Base-by-base conservation (phyloP, 148 eudicot species). In the Diospyros lotus region DNA sequence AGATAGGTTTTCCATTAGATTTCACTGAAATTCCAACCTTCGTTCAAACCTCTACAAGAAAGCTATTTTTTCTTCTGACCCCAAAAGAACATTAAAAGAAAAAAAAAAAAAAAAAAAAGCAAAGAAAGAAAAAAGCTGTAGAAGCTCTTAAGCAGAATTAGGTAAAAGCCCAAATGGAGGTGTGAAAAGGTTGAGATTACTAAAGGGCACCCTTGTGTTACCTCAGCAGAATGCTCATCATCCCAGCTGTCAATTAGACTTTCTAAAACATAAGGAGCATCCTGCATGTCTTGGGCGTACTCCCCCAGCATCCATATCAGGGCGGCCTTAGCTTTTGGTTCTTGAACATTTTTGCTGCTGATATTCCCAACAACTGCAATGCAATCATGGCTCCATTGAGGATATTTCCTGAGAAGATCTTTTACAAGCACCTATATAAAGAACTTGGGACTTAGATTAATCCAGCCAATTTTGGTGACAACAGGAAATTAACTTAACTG, bases 281-380 rank as follows among this genome's bases (percentile, higher is more conserved):
- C 99, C 58, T 88, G 93, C 99, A 96, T 91, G 73, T 93, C 99
- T 77, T 93, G 90, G 71, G 97, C 94, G 91, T 96, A 96, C 79
- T 96, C 98, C 72, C 99, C 99, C 74, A 96, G 85, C 98, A 96
- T 96, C 99, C 99, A 96, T 80, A 96, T 93, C 77, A 96, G 97
- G 80, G 99, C 99, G 40, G 99, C 97, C 85, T 96, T 96, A 46
- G 99, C 99, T 80, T 93, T 93, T 43, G 99, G 99, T 79, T 96
- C 99, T 87, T 96, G 97, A 68, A 96, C 88, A 86, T 89, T 96
- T 76, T 93, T 91, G 87, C 98, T 91, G 86, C 99, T 89, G 74
- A 96, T 96, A 82, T 84, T 96, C 73, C 99, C 99, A 77, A 96
- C 97, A 75, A 96, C 98, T 52, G 98, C 99, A 75, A 96, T 93